Evolutionary conservation across 2,329 filamentous ascomycete genomes (phyloP).

Genomic region (Penicillium occitanis): DNA sequence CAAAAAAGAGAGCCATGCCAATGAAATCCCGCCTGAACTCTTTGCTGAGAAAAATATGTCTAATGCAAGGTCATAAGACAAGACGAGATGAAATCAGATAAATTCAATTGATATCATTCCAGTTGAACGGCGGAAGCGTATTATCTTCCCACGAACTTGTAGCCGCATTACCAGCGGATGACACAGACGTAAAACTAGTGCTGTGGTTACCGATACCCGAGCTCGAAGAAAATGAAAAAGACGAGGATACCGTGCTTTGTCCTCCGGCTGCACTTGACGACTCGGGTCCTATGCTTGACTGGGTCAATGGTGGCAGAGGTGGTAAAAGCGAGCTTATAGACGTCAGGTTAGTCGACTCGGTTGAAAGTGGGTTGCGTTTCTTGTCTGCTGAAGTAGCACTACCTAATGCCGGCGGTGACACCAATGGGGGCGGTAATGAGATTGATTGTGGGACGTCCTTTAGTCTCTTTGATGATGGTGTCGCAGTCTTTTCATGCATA

Average conservation of each 20-base stretch:
- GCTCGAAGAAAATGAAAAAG: constrained; percentile 7
- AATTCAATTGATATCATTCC: constrained; percentile 32
- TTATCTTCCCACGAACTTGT: constrained; percentile 37
- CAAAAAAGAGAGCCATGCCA: background rate
- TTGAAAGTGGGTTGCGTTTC: constrained; percentile 1
- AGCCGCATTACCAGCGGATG: background rate
- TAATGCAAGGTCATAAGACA: background rate
- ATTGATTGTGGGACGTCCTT: background rate
- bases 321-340: constrained; percentile 22
- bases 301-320: constrained; percentile 31
- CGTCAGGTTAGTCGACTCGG: constrained; percentile 6
- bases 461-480: background rate
- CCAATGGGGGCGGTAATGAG: constrained; percentile 1
- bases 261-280: background rate
- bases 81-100: background rate
- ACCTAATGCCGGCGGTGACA: constrained; percentile 27
- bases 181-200: constrained; percentile 12
- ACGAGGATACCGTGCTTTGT: background rate
- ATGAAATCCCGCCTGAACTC: background rate
- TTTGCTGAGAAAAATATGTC: background rate
- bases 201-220: background rate
- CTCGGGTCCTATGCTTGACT: constrained; percentile 23
- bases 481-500: background rate
- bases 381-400: background rate
- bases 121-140: constrained; percentile 42